These are phyloP conservation scores for Rubus parviflorus DNA, from an alignment of 306 rosid species.

Conservation along the genomic window DNA sequence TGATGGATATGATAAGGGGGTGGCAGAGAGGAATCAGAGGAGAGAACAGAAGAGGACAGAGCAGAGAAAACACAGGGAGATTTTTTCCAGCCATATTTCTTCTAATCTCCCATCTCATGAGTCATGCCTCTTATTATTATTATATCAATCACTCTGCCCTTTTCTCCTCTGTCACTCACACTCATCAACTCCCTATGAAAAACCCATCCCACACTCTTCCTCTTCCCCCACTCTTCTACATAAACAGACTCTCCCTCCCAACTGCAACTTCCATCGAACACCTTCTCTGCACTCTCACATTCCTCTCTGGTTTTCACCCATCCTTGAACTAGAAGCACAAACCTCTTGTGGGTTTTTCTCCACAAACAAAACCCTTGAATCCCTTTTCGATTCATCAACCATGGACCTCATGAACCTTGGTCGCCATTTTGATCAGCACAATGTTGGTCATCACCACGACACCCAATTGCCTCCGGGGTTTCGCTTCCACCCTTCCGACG, in stretches of 20 bases:
- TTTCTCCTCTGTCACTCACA: conserved; percentile 41
- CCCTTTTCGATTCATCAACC: background rate
- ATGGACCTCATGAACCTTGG: background rate
- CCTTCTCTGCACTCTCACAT: background rate
- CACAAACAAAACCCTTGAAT: background rate
- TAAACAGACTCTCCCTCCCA: conserved; percentile 1
- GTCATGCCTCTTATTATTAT: conserved; percentile 41
- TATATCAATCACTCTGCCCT: conserved; percentile 10
- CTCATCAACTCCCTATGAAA: conserved; percentile 62
- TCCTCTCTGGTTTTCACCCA: background rate
- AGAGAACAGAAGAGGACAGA: conserved; percentile 43
- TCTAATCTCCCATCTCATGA: conserved; percentile 11
- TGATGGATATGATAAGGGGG: conserved; percentile 26
- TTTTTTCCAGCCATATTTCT: conserved; percentile 44
- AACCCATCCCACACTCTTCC: conserved; percentile 30
- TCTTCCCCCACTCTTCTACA: conserved; percentile 6
- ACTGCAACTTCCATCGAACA: background rate
- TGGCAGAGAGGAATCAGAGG: conserved; percentile 18
- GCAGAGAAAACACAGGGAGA: conserved; percentile 35
- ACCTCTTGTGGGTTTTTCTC: background rate
- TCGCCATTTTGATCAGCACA: conserved; percentile 7
- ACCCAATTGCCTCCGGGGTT: conserved; percentile 85
- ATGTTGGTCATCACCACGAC: conserved; percentile 28
- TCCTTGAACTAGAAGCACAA: too few relatives aligned
- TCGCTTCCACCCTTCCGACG: conserved; percentile 95